Evolutionary conservation across 2,329 filamentous ascomycete genomes (phyloP).

Genomic region (Paracoccidioides lutzii): DNA sequence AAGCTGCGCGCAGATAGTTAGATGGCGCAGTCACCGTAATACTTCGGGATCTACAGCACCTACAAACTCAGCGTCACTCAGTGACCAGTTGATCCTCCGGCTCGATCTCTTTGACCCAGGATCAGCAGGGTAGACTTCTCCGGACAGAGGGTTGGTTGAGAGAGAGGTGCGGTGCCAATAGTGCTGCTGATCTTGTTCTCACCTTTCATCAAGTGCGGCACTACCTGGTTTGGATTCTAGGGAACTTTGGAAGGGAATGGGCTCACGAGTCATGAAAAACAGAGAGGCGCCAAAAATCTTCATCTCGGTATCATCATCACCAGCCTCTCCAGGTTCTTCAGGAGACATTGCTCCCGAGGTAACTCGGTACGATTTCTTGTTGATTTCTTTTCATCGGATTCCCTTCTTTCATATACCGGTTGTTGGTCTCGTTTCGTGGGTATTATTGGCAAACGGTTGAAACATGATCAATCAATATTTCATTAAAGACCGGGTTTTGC

Average conservation of each 20-base stretch:
- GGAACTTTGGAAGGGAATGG: not conserved
- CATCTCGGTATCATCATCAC: not conserved
- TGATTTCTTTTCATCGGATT: too few relatives aligned
- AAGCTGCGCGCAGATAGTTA: too few relatives aligned
- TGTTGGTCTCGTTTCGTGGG: not conserved
- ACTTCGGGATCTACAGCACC: too few relatives aligned
- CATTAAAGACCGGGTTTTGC: not conserved
- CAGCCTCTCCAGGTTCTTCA: not conserved
- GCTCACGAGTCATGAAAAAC: not conserved
- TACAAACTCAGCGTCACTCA: too few relatives aligned
- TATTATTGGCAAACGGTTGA: not conserved
- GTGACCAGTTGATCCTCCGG: not conserved
- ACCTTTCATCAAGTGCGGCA: not conserved
- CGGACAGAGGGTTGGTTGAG: not conserved
- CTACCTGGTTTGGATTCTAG: not conserved
- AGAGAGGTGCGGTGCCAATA: not conserved
- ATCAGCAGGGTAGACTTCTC: not conserved
- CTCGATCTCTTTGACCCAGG: not conserved
- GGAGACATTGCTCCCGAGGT: not conserved
- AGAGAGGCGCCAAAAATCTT: not conserved
- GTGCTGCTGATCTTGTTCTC: not conserved
- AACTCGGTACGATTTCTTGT: too few relatives aligned
- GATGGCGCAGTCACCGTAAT: too few relatives aligned
- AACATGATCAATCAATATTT: not conserved
- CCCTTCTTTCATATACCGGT: too few relatives aligned